Percentiles rank a stretch among this genome's conserved stretches.
Evolutionary conservation across 805 yeast genomes (phyloP).

Genomic region (Kazachstania africana): DNA sequence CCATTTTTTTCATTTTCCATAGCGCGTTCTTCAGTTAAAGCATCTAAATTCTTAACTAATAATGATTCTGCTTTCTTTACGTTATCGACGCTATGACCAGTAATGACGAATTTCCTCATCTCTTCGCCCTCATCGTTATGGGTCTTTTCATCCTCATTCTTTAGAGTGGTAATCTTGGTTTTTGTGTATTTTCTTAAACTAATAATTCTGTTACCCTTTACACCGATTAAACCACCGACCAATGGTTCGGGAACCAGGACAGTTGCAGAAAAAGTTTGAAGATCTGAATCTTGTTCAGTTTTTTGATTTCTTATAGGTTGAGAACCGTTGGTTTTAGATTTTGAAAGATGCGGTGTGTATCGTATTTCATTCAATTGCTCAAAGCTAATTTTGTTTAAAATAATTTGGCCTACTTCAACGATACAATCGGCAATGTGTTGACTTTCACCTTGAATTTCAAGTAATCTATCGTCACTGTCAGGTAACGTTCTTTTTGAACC

Average conservation of each 20-base stretch:
- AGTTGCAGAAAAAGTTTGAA: conserved; percentile 2
- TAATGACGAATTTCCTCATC: conserved; percentile 50
- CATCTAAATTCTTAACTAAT: conserved; percentile 42
- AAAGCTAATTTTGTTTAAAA: conserved; percentile 10
- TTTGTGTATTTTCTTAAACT: conserved; percentile 69
- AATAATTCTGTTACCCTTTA: conserved; percentile 71
- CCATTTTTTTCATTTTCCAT: too few relatives aligned
- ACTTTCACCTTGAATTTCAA: conserved; percentile 73
- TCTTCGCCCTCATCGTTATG: conserved; percentile 25
- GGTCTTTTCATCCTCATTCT: conserved; percentile 51
- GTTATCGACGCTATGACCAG: conserved; percentile 34
- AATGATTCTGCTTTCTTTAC: conserved; percentile 45
- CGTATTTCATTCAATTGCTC: conserved; percentile 28
- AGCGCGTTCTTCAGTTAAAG: conserved; percentile 41
- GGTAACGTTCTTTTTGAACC: conserved; percentile 78
- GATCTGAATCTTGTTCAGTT: not conserved
- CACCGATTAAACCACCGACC: conserved; percentile 83
- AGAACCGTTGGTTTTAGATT: not conserved
- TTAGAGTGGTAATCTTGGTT: conserved; percentile 42
- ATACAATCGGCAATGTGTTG: conserved; percentile 49
- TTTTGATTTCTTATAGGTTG: not conserved
- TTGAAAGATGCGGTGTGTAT: conserved; percentile 43
- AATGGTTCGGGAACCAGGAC: conserved; percentile 52
- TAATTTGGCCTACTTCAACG: conserved; percentile 31
- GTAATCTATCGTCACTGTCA: conserved; percentile 70